A percentile compares a stretch with the other conserved stretches of the same genome.
Evolutionary conservation across 176 grass and related monocot genomes (phyloP).

Genomic region (Themeda triandra): DNA sequence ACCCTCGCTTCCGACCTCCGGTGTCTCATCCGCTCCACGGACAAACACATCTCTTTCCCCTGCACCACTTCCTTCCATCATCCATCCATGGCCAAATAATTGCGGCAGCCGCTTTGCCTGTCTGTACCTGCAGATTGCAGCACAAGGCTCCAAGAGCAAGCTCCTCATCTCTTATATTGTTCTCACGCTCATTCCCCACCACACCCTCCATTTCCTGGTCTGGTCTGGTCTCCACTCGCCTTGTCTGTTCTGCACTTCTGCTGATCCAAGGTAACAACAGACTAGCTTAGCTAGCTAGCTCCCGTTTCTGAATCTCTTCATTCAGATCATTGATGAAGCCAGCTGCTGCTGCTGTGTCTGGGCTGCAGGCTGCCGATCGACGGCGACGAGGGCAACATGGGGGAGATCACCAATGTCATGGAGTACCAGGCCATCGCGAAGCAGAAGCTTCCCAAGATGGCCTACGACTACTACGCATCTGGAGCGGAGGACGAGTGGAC

Average conservation of each 20-base stretch:
- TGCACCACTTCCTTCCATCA: not conserved
- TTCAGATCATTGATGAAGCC: not conserved
- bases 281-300: too few species aligned
- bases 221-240: not conserved
- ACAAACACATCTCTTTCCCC: not conserved
- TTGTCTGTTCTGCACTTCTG: not conserved
- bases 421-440: conserved; percentile 92
- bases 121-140: conserved; percentile 25
- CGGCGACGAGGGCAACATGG: conserved; percentile 2
- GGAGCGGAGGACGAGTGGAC: conserved; percentile 97
- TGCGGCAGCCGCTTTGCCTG: conserved; percentile 21
- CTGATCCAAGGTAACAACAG: conserved; percentile 10
- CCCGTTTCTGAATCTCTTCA: not conserved
- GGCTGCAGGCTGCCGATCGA: not conserved
- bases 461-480: conserved; percentile 87
- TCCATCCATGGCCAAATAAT: not conserved
- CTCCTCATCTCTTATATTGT: conserved; percentile 47
- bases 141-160: not conserved
- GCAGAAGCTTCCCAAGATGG: conserved; percentile 92
- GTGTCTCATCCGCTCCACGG: conserved; percentile 46
- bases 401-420: conserved; percentile 83
- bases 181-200: conserved; percentile 7
- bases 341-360: not conserved
- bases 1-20: conserved; percentile 46
- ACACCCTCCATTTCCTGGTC: conserved; percentile 28